phyloP scores from a whole-genome alignment of 2,329 filamentous ascomycete genomes.

The Thelonectria rubi region DNA sequence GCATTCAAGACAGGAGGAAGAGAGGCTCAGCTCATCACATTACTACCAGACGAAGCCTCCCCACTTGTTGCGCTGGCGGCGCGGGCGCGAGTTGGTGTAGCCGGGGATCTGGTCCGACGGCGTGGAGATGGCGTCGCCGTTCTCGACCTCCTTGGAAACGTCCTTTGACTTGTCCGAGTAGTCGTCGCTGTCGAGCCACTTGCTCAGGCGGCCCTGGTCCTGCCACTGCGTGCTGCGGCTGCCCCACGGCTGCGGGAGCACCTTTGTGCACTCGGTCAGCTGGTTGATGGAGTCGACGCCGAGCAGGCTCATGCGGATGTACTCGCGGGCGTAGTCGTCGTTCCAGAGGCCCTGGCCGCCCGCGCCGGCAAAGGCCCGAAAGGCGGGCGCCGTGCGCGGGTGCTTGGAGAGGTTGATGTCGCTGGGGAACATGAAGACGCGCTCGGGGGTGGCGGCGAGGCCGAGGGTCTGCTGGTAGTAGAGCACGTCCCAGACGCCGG shows the following conservation, averaged over 20 bases:
- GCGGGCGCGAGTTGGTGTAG: constrained; percentile 25
- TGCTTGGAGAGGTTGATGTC: constrained; percentile 53
- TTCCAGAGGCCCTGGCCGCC: constrained; percentile 53
- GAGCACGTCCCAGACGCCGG: constrained; percentile 61
- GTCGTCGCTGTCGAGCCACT: constrained; percentile 43
- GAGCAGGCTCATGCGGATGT: constrained; percentile 63
- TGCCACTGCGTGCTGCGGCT: constrained; percentile 22
- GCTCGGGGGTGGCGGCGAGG: constrained; percentile 42
- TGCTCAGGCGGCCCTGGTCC: constrained; percentile 37
- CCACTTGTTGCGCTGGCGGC: constrained; percentile 23
- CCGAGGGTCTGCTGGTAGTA: constrained; percentile 57
- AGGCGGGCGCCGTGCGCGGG: constrained; percentile 48
- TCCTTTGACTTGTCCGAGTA: constrained; percentile 40
- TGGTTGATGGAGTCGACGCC: constrained; percentile 66
- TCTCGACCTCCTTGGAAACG: constrained; percentile 36
- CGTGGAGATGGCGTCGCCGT: constrained; percentile 36
- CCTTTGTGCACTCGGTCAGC: constrained; percentile 64
- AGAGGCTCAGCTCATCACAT: background rate
- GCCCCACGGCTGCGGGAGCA: constrained; percentile 50
- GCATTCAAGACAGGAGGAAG: background rate
- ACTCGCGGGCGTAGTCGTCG: constrained; percentile 60
- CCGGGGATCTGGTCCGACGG: constrained; percentile 39
- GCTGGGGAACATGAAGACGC: constrained; percentile 54
- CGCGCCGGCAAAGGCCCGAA: constrained; percentile 48
- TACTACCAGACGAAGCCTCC: constrained; percentile 19